Evolutionary conservation across 1,284 basidiomycete genomes (phyloP), one percentile per base, ranked within the genome.

Genomic region (Cystobasidiaceae sp.): DNA sequence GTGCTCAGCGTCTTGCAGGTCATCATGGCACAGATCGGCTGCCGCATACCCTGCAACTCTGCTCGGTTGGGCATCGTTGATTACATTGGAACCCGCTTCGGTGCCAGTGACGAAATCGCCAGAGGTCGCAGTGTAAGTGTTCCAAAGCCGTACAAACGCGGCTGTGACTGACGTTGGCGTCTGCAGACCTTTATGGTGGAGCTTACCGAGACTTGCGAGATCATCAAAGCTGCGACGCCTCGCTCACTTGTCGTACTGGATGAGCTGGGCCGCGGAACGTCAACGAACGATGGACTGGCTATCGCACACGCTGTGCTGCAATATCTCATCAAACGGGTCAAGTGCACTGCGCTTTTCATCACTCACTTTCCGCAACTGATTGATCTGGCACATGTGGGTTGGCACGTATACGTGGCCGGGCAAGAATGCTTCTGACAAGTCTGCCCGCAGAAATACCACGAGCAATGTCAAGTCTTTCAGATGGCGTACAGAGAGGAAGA

Each of bases 131-230:
- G 52, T 21, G 61, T 64, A 8, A 39, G 61, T 55, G n/a, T 30
- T n/a, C 9, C 43, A 25, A 8, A 51, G 27, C 28, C 43, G 65
- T 93, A 75, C 92, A 94, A 74, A 92, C 92, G 73, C 93, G 96
- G 88, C 94, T 96, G 75, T 88, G 27, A 34, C 28, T 39, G n/a
- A 43, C 4, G 3, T 27, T n/a, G 11, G 15, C 21, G 15, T 23
- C 19, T 19, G 6, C 91, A 89, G 1, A 97, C 93, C 0, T 74
- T 71, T 62, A 71, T 73, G 71, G 71, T 96, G 0, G 94, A 98
- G 78, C 87, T 97, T 80, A 82, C 86, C 7, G 93, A 97, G 76
- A 97, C 93, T 0, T 88, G 87, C 71, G 90, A 96, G 69, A 93
- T 97, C 63, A 77, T 97, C 17, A 71, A 73, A 32, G 59, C 68